These are phyloP conservation scores for Debaryomycetaceae sp. DNA, from an alignment of 1,139 yeast species.

Conservation along the genomic window DNA sequence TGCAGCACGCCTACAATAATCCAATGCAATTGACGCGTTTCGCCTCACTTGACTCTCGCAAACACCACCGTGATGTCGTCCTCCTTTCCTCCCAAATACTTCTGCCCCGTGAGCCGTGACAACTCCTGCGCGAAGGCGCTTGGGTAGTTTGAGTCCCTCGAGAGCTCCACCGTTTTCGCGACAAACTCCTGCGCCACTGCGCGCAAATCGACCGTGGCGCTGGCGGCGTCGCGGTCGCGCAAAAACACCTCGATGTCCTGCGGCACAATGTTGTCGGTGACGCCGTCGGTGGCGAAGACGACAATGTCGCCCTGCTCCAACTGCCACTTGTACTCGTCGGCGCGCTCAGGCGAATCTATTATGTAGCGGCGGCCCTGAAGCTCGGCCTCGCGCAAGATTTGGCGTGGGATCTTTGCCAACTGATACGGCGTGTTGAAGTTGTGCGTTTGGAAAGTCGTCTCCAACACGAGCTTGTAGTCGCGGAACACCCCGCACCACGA, in stretches of 20 bases:
- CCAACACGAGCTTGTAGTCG: slow-evolving; percentile 54
- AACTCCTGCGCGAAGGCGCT: slow-evolving; percentile 87
- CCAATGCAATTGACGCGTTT: slow-evolving; percentile 1
- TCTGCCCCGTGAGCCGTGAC: slow-evolving; percentile 61
- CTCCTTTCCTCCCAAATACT: slow-evolving; percentile 86
- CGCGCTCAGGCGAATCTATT: slow-evolving; percentile 50
- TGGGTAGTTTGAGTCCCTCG: slow-evolving; percentile 69
- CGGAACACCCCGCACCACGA: slow-evolving; percentile 91
- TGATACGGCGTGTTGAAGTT: slow-evolving; percentile 92
- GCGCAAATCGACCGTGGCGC: slow-evolving; percentile 16
- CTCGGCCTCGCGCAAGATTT: slow-evolving; percentile 52
- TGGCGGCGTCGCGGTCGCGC: slow-evolving; percentile 30
- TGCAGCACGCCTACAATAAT: too few species aligned
- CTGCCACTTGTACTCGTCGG: slow-evolving; percentile 47
- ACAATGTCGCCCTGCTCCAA: slow-evolving; percentile 68
- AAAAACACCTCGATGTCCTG: slow-evolving; percentile 66
- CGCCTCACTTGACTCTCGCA: slow-evolving; percentile 43
- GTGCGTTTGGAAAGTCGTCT: slow-evolving; percentile 78
- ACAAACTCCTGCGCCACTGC: slow-evolving; percentile 58
- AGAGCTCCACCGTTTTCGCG: slow-evolving; percentile 59
- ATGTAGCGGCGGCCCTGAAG: slow-evolving; percentile 57
- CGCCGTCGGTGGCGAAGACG: slow-evolving; percentile 89
- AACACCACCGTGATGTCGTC: slow-evolving; percentile 88
- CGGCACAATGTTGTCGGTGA: slow-evolving; percentile 77
- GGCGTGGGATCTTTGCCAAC: slow-evolving; percentile 75